Conservation (phyloP, 169 alveolate genomes). For the Cryptosporidium ubiquitum region DNA sequence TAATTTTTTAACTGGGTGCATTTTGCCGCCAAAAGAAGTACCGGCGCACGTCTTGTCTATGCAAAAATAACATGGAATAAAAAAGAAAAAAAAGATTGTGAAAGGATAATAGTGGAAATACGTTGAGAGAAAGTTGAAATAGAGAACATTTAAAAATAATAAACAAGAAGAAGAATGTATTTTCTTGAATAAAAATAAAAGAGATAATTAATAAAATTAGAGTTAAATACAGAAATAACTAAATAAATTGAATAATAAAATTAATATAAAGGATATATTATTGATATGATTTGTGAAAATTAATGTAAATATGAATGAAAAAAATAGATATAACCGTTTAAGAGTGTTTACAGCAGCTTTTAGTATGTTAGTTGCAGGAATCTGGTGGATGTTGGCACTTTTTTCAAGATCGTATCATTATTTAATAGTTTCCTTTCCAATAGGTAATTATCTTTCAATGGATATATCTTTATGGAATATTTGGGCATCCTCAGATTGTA, state of each 20-base stretch:
- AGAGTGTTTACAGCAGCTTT: constrained; percentile 67
- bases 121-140: neutral
- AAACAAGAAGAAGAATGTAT: neutral
- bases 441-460: constrained; percentile 62
- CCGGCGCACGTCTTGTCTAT: constrained; percentile 2
- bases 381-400: constrained; percentile 70
- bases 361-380: constrained; percentile 30
- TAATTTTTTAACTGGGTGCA: neutral
- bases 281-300: neutral
- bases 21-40: neutral
- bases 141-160: too few species aligned
- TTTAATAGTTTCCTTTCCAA: constrained; percentile 57
- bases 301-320: neutral
- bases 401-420: constrained; percentile 61
- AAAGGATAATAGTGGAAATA: neutral
- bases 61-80: neutral
- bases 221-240: neutral
- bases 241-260: neutral
- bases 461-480: constrained; percentile 72
- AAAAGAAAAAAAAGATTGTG: neutral
- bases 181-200: neutral
- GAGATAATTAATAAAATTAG: neutral
- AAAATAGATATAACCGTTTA: constrained; percentile 8
- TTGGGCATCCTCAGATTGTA: constrained; percentile 73
- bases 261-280: neutral